Conservation (phyloP, 164 flowering plant species). For the Macadamia integrifolia region DNA sequence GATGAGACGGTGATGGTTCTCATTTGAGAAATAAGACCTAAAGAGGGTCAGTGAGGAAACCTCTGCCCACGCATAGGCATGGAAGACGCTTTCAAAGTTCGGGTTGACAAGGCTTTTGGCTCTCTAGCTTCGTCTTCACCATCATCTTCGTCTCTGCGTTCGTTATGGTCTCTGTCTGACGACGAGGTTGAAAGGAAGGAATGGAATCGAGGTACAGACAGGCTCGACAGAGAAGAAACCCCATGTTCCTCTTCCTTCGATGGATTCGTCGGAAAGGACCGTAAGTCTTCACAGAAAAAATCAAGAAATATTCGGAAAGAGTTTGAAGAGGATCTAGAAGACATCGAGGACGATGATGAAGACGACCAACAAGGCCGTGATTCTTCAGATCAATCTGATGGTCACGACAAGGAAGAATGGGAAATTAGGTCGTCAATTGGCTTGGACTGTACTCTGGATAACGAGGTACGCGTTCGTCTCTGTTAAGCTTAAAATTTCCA, state of each 20-base stretch:
- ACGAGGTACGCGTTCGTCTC: slow-evolving; percentile 48
- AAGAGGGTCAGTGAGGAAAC: too few relatives aligned
- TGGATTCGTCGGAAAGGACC: slow-evolving; percentile 14
- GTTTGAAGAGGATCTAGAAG: slow-evolving; percentile 27
- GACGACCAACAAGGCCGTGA: slow-evolving; percentile 22
- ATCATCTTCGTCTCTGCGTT: slow-evolving; percentile 26
- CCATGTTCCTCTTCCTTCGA: slow-evolving; percentile 22
- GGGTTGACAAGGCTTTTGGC: slow-evolving; percentile 66
- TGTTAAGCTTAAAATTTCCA: neutral
- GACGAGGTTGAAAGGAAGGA: slow-evolving; percentile 45
- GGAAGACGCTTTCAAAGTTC: slow-evolving; percentile 73
- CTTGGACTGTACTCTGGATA: slow-evolving; percentile 67
- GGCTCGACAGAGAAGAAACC: slow-evolving; percentile 18
- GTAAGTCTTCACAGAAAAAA: neutral
- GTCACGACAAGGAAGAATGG: slow-evolving; percentile 50
- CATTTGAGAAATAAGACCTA: too few relatives aligned
- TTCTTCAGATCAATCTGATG: slow-evolving; percentile 12
- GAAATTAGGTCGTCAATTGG: slow-evolving; percentile 66
- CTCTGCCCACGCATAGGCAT: slow-evolving; percentile 17
- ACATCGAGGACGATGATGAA: slow-evolving; percentile 26
- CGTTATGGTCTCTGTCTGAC: slow-evolving; percentile 67
- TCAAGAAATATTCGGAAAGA: slow-evolving; percentile 19
- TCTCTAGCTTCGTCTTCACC: slow-evolving; percentile 31
- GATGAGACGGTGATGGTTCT: too few relatives aligned
- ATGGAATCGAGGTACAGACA: slow-evolving; percentile 45